Evolutionary conservation across 257 asterid species (phyloP), one percentile per base, ranked within the genome.

Genomic region (Apocynum venetum): DNA sequence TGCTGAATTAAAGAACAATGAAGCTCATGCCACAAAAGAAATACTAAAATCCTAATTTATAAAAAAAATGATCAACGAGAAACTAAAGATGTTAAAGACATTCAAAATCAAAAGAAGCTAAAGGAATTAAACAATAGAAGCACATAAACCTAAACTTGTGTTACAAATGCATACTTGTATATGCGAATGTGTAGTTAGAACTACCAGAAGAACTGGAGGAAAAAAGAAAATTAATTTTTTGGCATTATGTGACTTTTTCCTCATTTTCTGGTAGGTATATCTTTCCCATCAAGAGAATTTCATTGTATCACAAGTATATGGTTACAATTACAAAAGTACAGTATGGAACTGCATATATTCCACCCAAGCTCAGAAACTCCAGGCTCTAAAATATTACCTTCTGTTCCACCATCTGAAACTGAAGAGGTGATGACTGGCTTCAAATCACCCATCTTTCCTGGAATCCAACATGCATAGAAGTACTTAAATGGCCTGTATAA

Each of bases 361-460:
- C 46, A 13, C 43, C 68, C 11, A 8, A 13, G 8, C 46, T 64
- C 43, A 36, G 10, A 68, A 68, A 19, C 47, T 73, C 77, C 40
- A 31, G 52, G 38, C 36, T 52, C 17, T 35, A n/a, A 69, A 19
- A 20, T 19, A 69, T 69, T 69, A 44, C 73, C 55, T 69, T 46
- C 52, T 17, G 12, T 3, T n/a, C 6, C 36, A 1, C 12, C 36
- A 57, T 11, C 64, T 20, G 7, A 57, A 41, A 14, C 25, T 31
- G 52, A 68, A 44, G 77, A 11, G 55, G 72, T 72, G 47, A 74
- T 36, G 46, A 41, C 55, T 63, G 69, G 66, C 25, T 20, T 78
- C 69, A 60, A 78, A 72, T 86, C 88, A 90, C 61, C 91, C 90
- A 43, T 90, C 92, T 77, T 89, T 90, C 91, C 96, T 90, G 89